A percentile compares a stretch with the other conserved stretches of the same genome.
Conservation (phyloP, 78 protist species). For the Dictyostelium firmibasis region DNA sequence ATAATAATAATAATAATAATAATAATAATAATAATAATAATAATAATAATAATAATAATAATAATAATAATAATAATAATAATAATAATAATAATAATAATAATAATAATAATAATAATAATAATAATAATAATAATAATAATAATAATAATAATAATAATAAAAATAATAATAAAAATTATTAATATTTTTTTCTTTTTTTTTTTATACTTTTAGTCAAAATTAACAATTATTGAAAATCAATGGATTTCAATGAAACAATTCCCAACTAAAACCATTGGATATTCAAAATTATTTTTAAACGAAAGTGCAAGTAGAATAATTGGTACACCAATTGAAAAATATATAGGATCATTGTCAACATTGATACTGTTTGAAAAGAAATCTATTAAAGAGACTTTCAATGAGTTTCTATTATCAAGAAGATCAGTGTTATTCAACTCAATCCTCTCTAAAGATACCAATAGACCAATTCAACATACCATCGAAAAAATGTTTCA, state of each 20-base stretch:
- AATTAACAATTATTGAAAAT: conserved; percentile 12
- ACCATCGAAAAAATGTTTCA: neutral
- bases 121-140: too few species aligned
- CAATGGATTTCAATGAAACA: conserved; percentile 52
- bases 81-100: neutral
- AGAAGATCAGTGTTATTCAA: conserved; percentile 7
- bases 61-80: too few species aligned
- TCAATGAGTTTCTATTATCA: conserved; percentile 15
- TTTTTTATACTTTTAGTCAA: neutral
- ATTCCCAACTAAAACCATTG: conserved; percentile 30
- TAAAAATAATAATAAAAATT: neutral
- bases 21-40: neutral
- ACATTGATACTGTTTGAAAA: conserved; percentile 46
- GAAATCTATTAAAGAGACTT: conserved; percentile 4
- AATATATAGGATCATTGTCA: conserved; percentile 57
- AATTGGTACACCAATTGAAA: conserved; percentile 13
- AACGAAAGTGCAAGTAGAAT: neutral
- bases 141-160: neutral
- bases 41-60: neutral
- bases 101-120: neutral
- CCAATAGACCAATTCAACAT: neutral
- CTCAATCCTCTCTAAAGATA: neutral
- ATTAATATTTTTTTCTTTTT: neutral
- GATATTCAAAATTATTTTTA: conserved; percentile 12
- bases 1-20: neutral